A percentile compares a stretch with the other conserved stretches of the same genome.
These are phyloP conservation scores for Cafeteria roenbergensis DNA, from an alignment of 108 stramenopile genomes.

Conservation along the genomic window DNA sequence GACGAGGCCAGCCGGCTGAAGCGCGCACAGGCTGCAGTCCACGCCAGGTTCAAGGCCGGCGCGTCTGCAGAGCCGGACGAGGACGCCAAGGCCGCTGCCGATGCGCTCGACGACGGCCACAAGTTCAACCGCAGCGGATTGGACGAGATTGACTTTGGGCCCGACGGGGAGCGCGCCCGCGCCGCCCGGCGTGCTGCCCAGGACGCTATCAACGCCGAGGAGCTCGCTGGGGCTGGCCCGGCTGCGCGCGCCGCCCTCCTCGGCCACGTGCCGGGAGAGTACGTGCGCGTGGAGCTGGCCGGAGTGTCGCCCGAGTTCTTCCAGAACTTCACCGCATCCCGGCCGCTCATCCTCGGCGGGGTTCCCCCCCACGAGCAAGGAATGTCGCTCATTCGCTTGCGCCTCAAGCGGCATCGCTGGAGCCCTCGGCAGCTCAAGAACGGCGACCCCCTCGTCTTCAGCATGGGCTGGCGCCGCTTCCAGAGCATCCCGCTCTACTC, in stretches of 20 bases:
- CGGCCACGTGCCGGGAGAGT: slow-evolving; percentile 79
- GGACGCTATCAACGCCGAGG: slow-evolving; percentile 59
- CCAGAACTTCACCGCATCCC: slow-evolving; percentile 55
- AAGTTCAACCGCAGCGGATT: neutral
- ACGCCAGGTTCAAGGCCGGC: neutral
- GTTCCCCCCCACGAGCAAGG: slow-evolving; percentile 75
- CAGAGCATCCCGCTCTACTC: slow-evolving; percentile 74
- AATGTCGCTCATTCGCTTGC: slow-evolving; percentile 62
- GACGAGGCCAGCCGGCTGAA: slow-evolving; percentile 63
- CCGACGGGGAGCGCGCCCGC: slow-evolving; percentile 59
- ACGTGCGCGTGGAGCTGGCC: slow-evolving; percentile 74
- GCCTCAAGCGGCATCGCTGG: slow-evolving; percentile 96
- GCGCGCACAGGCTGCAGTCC: slow-evolving; percentile 50
- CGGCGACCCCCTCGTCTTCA: slow-evolving; percentile 87
- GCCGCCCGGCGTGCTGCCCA: slow-evolving; percentile 58
- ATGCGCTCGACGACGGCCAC: neutral
- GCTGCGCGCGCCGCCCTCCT: slow-evolving; percentile 58
- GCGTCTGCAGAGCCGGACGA: neutral
- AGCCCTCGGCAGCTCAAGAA: slow-evolving; percentile 68
- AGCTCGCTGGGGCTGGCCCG: slow-evolving; percentile 75
- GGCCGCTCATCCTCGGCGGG: slow-evolving; percentile 81
- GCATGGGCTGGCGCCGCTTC: slow-evolving; percentile 90
- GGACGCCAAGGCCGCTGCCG: slow-evolving; percentile 21
- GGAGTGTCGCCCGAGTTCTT: slow-evolving; percentile 68
- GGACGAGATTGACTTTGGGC: slow-evolving; percentile 46